Conservation (phyloP, 1,139 yeast genomes). For the Geotrichum australiense region DNA sequence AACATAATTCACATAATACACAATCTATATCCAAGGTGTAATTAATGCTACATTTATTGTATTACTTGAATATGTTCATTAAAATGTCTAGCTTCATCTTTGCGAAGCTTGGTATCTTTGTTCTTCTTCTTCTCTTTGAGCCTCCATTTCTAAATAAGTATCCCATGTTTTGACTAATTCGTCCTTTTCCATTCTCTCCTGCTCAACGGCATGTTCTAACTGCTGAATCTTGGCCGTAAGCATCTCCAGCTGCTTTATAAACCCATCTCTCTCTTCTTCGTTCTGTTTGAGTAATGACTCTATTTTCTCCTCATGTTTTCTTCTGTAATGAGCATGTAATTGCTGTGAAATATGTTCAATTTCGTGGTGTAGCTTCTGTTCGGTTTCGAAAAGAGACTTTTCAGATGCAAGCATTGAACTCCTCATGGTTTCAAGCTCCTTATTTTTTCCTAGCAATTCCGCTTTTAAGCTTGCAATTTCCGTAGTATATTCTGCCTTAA, state of each 20-base stretch:
- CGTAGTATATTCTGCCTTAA: constrained; percentile 21
- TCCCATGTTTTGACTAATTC: constrained; percentile 51
- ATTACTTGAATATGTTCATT: no score
- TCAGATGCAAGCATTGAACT: constrained; percentile 22
- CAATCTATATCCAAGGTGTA: no score
- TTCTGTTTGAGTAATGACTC: constrained; percentile 47
- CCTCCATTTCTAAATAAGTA: constrained; percentile 29
- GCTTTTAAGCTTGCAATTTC: constrained; percentile 27
- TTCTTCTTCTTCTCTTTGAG: constrained; percentile 12
- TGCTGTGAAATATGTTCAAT: constrained; percentile 57
- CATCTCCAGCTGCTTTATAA: constrained; percentile 22
- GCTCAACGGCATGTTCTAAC: constrained; percentile 40
- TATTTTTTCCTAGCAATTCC: constrained; percentile 26
- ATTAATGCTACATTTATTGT: no score
- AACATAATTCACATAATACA: no score
- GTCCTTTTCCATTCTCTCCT: constrained; percentile 42
- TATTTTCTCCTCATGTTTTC: constrained; percentile 63
- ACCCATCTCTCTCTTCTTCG: constrained; percentile 37
- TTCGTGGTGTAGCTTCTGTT: constrained; percentile 39
- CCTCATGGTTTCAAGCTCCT: constrained; percentile 24
- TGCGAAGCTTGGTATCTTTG: no score
- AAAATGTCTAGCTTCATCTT: no score
- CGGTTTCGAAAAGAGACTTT: constrained; percentile 35
- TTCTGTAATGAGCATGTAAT: constrained; percentile 58
- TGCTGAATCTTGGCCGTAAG: constrained; percentile 40